Percentiles rank a stretch among this genome's conserved stretches.
Conservation (phyloP, 768 basidiomycete species). For the Pleurotus tuoliensis region DNA sequence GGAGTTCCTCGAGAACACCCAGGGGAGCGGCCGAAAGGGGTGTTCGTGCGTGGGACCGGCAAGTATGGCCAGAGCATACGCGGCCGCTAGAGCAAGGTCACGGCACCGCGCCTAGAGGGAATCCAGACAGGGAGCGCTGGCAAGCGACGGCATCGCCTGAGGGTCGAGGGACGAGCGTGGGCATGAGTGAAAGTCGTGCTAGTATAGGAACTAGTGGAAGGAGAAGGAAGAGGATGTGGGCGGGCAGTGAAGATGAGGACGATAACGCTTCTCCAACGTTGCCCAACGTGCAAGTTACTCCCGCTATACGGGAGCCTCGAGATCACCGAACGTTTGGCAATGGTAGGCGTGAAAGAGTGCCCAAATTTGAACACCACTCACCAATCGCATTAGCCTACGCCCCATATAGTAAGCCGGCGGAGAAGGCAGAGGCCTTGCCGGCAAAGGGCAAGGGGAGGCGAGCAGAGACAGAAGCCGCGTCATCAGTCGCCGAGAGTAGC, state of each 20-base stretch:
- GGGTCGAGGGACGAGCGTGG: background rate
- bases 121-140: background rate
- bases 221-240: background rate
- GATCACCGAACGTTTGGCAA: too few species aligned
- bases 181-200: background rate
- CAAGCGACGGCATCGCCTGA: background rate
- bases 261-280: background rate
- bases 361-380: background rate
- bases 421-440: background rate
- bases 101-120: background rate
- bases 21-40: background rate
- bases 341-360: background rate
- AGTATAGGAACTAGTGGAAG: background rate
- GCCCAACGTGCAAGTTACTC: too few species aligned
- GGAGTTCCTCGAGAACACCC: background rate
- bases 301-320: too few species aligned
- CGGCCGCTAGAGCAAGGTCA: background rate
- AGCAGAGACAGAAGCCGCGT: background rate
- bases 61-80: background rate
- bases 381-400: background rate
- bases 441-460: background rate
- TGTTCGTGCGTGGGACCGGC: background rate
- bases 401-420: background rate
- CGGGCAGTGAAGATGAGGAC: constrained; percentile 2
- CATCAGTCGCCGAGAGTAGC: background rate